phyloP scores from a whole-genome alignment of 2,329 filamentous ascomycete genomes.

The Penicillium glabrum region DNA sequence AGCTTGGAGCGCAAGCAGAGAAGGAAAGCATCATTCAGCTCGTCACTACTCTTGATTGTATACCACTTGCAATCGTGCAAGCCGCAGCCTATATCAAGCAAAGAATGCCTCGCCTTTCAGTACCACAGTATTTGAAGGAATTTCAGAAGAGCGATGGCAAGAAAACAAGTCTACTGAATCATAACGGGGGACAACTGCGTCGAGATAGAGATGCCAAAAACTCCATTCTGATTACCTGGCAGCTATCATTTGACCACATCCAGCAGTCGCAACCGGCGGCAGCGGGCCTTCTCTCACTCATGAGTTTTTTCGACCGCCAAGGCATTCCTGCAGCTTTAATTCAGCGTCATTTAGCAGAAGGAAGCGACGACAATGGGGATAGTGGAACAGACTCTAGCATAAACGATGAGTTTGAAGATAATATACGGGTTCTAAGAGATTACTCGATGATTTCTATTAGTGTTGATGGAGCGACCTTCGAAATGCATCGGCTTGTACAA shows the following conservation, averaged over 20 bases:
- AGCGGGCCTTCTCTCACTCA: constrained; percentile 26
- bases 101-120: background rate
- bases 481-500: constrained; percentile 13
- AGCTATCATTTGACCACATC: constrained; percentile 36
- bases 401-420: background rate
- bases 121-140: constrained; percentile 18
- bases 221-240: constrained; percentile 32
- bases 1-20: constrained; percentile 14
- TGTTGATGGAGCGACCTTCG: background rate
- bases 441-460: constrained; percentile 6
- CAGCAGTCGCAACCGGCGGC: constrained; percentile 20
- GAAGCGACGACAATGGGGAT: background rate
- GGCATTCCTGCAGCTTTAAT: constrained; percentile 16
- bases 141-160: constrained; percentile 35
- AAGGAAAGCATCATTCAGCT: background rate
- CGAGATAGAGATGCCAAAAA: constrained; percentile 25
- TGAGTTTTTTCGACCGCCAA: constrained; percentile 30
- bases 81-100: constrained; percentile 30
- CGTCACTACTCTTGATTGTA: constrained; percentile 21
- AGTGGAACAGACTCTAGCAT: background rate
- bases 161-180: constrained; percentile 24
- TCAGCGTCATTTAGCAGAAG: background rate
- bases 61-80: constrained; percentile 33
- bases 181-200: constrained; percentile 24
- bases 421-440: constrained; percentile 1